Evolutionary conservation across 176 grass and related monocot species (phyloP).

Genomic region (Dactylis glomerata): DNA sequence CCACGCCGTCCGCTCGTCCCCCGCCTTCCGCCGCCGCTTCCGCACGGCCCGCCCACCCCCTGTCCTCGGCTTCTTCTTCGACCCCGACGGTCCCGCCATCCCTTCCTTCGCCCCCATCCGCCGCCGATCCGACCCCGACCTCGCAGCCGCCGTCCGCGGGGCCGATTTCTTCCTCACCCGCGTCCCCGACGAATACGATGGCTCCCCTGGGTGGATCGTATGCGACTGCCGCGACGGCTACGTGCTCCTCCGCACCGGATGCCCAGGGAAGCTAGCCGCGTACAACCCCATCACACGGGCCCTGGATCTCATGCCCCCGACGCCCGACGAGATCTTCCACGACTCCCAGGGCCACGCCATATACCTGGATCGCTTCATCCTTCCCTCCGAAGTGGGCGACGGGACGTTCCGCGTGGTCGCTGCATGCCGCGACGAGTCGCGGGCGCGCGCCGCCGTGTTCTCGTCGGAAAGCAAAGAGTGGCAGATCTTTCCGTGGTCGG

Average conservation of each 20-base stretch:
- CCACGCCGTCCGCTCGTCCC: background rate
- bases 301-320: background rate
- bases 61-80: slow-evolving; percentile 3
- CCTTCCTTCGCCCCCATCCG: background rate
- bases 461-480: too few species aligned
- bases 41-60: background rate
- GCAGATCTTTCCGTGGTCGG: too few species aligned
- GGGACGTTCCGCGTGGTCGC: too few species aligned
- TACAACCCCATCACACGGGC: background rate
- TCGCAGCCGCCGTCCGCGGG: background rate
- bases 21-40: background rate
- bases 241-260: background rate
- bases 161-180: background rate
- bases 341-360: background rate
- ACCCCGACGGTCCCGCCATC: background rate
- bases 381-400: too few species aligned
- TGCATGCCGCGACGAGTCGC: too few species aligned
- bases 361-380: too few species aligned
- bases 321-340: background rate
- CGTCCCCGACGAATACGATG: background rate
- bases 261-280: background rate
- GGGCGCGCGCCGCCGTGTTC: too few species aligned
- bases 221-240: background rate
- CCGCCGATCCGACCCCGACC: background rate
- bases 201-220: background rate